Evolutionary conservation across 306 rosid species (phyloP), one percentile per base, ranked within the genome.

Genomic region (Psophocarpus tetragonolobus): DNA sequence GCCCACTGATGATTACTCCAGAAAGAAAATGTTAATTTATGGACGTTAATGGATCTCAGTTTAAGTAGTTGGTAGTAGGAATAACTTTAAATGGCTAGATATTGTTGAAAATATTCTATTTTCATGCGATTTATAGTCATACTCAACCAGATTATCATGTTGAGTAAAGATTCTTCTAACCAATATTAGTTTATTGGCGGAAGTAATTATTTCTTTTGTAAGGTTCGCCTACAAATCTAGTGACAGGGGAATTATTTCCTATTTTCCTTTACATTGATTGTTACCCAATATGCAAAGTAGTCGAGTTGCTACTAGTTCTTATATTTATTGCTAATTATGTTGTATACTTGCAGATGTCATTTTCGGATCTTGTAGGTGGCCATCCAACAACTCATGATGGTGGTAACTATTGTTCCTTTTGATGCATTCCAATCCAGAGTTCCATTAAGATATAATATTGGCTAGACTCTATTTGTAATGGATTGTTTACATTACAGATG

Each of bases 311-410:
- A 24, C 14, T 44, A 8, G 30, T 33, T 18, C 53, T 73, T 41
- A 30, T 75, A 39, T 73, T 66, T 29, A 21, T 38, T 78, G 36
- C 68, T 20, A 48, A 73, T 62, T 54, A 29, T 80, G 67, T 86
- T 84, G 64, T 80, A 77, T 82, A 80, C 76, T 85, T 84, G 92
- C 95, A 93, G 98, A 51, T 93, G 97, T 79, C 90, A 91, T 88
- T 93, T 93, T 81, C 87, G 85, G 88, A 87, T 89, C 82, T 73
- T 91, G 84, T 93, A 84, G 85, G 83, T 33, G 78, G 79, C 71
- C 9, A 42, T 23, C 42, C 13, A 38, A 8, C 12, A 36, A 9
- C 41, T 18, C 27, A 45, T 53, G 68, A 35, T 42, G 77, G 51
- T 54, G 33, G 75, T 14, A 62, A 72, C 58, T 45, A 15, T 44